A percentile compares a stretch with the other conserved stretches of the same genome.
Conservation (phyloP, 1,139 yeast genomes). For the Scheffersomyces lignicola region DNA sequence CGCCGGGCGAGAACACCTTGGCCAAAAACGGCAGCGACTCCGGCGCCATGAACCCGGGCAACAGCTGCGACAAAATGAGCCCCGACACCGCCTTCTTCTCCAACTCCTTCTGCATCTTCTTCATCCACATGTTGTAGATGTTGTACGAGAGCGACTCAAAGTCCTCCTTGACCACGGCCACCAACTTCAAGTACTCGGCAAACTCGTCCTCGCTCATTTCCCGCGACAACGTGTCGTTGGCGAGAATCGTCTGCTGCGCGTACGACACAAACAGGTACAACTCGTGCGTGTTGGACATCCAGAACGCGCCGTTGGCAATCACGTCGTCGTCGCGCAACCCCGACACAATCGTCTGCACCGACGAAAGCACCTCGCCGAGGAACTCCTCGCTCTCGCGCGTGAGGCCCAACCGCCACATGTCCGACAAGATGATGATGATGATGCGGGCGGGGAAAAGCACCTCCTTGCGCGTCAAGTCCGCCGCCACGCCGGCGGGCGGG, state of each 20-base stretch:
- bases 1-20: slow-evolving; percentile 73
- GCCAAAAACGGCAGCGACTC: slow-evolving; percentile 84
- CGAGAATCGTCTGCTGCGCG: slow-evolving; percentile 87
- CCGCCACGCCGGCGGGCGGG: slow-evolving; percentile 82
- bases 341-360: slow-evolving; percentile 79
- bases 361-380: slow-evolving; percentile 84
- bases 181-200: slow-evolving; percentile 84
- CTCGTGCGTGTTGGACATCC: slow-evolving; percentile 97
- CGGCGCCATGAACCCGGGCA: slow-evolving; percentile 94
- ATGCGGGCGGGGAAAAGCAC: slow-evolving; percentile 96
- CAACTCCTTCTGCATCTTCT: slow-evolving; percentile 86
- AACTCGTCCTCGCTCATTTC: slow-evolving; percentile 92
- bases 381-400: slow-evolving; percentile 91
- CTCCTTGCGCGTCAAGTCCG: slow-evolving; percentile 83
- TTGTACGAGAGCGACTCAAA: slow-evolving; percentile 91
- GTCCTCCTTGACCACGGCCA: slow-evolving; percentile 91
- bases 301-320: slow-evolving; percentile 91
- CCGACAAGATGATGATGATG: slow-evolving; percentile 85
- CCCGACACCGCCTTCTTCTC: slow-evolving; percentile 94
- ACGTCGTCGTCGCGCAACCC: slow-evolving; percentile 79
- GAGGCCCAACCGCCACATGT: slow-evolving; percentile 97
- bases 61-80: slow-evolving; percentile 87
- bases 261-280: slow-evolving; percentile 90
- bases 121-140: slow-evolving; percentile 97
- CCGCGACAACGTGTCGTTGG: slow-evolving; percentile 73